Evolutionary conservation across 2,329 filamentous ascomycete species (phyloP), one percentile per base, ranked within the genome.

Genomic region (Cladobotryum protrusum): DNA sequence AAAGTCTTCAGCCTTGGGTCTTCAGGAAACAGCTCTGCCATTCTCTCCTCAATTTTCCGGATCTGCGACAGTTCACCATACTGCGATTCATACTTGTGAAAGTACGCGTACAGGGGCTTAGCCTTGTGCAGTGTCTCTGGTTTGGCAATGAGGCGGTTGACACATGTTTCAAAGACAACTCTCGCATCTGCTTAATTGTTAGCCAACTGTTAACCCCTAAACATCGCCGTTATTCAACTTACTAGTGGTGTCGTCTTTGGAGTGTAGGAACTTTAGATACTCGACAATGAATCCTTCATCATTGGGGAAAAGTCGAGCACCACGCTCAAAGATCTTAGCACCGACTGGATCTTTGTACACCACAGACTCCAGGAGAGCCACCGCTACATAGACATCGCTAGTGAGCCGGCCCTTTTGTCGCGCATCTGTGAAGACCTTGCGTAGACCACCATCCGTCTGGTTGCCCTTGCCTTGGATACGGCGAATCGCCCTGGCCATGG

Each of bases 261-360:
- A 86, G 60, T 97, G 87, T 52, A 99, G 74, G 67, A 96, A 93
- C 72, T 96, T 96, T 60, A 99, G 77, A 67, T 99, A 97, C 67
- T 97, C 91, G 46, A 99, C 78, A 55, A 95, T 89, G 69, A 97
- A 97, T 51, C 83, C 78, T 65, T 96, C 91, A 61, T 97, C 92
- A 44, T 95, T 89, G 0, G 92, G 92, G 63, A 97, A 99, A 12
- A 99, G 75, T 63, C 89, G 93, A 56, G 92, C 84, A 17, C 93
- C 93, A 42, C 92, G 86, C 65, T 99, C 93, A 58, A 97, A 95
- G 53, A 99, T 97, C 71, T 93, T 96, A 40, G 87, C 88, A 1
- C 91, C 92, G 1, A 93, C 89, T 1, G 85, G 81, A 61, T 97
- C 93, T 63, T 95, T 93, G 69, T 99, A 99, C 58, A 95, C 95